Evolutionary conservation across 257 asterid species (phyloP).

Genomic region (Cordia subcordata): DNA sequence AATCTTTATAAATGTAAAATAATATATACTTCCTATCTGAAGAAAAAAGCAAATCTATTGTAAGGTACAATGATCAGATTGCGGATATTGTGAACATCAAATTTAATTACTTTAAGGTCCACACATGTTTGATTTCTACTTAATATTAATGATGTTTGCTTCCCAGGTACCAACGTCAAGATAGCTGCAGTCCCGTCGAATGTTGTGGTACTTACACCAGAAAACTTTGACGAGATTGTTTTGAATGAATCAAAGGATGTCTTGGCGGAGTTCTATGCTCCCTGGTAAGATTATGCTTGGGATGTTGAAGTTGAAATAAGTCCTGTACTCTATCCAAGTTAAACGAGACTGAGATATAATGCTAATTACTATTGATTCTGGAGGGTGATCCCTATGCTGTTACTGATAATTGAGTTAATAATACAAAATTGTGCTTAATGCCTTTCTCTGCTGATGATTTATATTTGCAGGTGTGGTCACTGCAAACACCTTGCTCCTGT

Average conservation of each 20-base stretch:
- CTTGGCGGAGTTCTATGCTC: constrained; percentile 93
- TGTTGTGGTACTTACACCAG: constrained; percentile 69
- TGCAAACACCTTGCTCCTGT: constrained; percentile 96
- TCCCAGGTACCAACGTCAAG: constrained; percentile 82
- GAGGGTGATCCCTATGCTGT: no score
- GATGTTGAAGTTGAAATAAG: no score
- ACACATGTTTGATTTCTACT: no score
- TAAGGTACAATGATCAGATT: no score
- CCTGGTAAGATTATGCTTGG: constrained; percentile 50
- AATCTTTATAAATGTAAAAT: no score
- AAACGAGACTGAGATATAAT: no score
- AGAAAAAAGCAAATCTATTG: no score
- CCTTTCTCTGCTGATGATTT: constrained; percentile 20
- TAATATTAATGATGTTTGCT: background rate
- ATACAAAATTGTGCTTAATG: background rate
- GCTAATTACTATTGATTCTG: no score
- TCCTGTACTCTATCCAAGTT: no score
- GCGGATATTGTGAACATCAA: no score
- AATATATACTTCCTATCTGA: no score
- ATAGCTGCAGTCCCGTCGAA: constrained; percentile 65
- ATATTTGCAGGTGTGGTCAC: constrained; percentile 85
- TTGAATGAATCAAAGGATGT: constrained; percentile 77
- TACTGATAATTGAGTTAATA: background rate
- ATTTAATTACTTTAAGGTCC: background rate
- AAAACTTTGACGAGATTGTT: constrained; percentile 72